Evolutionary conservation across 805 yeast genomes (phyloP), one percentile per base, ranked within the genome.

Genomic region (Saturnispora bothae): DNA sequence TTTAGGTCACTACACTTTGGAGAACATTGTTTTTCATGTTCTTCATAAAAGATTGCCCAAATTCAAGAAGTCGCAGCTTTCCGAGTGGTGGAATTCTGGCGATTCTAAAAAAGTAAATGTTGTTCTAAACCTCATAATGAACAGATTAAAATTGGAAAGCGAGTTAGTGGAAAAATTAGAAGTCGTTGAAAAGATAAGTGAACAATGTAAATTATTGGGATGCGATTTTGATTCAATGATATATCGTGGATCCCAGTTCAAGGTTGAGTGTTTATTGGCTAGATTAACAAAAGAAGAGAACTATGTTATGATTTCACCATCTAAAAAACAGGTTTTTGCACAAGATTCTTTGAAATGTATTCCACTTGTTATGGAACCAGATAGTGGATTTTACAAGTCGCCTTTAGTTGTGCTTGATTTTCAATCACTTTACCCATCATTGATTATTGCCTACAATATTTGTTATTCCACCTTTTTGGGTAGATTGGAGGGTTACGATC

Each of bases 321-420:
- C 83, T 21, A 79, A 81, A 49, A 61, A 68, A 31, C 83, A 84
- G 45, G 96, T 92, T 0, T 81, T 81, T 49, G 69, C 76, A 28
- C 95, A 88, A 66, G 78, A 77, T 45, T 80, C 97, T 0, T 60
- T 92, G 28, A 95, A 86, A 49, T 79, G 86, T 43, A 74, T 92
- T 4, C 95, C 97, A 0, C 63, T 92, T 37, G 84, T 92, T 2
- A 76, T 92, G 88, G 98, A 92, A 51, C 98, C 98, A 0, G 71
- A 73, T 18, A 75, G 95, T 4, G 76, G 74, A 15, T 83, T 78
- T 47, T 92, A 86, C 55, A 85, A 83, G 40, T 80, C 89, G 41
- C 98, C 98, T 0, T 63, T 92, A 21, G 72, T 88, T 14, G 97
- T 92, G 0, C 60, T 92, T 16, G 98, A 92, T 55, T 92, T 92